Conservation (phyloP, 139 green algal genomes). For the Auxenochlorella pyrenoidosa region DNA sequence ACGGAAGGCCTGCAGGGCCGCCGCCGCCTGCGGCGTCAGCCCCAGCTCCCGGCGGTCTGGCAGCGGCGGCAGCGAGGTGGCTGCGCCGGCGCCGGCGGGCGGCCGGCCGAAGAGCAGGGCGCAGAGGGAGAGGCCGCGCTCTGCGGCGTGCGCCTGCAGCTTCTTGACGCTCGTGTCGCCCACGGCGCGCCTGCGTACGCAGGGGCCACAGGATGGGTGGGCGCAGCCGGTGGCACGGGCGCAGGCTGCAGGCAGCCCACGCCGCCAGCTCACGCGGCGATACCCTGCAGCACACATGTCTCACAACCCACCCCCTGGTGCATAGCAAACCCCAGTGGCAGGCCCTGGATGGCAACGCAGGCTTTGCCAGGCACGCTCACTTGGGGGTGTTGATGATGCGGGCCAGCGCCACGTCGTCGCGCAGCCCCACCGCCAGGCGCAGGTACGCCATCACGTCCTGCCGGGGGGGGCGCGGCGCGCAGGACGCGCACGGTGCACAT, state of each 20-base stretch:
- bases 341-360: neutral
- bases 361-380: neutral
- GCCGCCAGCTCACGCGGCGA: too few relatives aligned
- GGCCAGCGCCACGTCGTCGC: slow-evolving; percentile 58
- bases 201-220: too few relatives aligned
- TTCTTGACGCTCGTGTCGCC: slow-evolving; percentile 28
- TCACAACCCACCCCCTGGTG: too few relatives aligned
- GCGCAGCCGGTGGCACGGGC: too few relatives aligned
- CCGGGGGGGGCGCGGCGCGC: too few relatives aligned
- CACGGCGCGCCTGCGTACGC: slow-evolving; percentile 8
- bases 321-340: too few relatives aligned
- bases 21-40: slow-evolving; percentile 13
- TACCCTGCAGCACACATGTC: neutral
- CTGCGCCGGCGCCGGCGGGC: neutral
- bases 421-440: slow-evolving; percentile 51
- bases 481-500: too few relatives aligned
- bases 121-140: neutral
- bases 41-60: slow-evolving; percentile 38
- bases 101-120: slow-evolving; percentile 16
- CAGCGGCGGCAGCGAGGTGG: slow-evolving; percentile 24
- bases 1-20: slow-evolving; percentile 39
- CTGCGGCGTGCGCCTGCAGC: neutral
- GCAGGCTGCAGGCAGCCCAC: neutral
- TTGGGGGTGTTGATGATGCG: slow-evolving; percentile 67
- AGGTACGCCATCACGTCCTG: slow-evolving; percentile 71